Evolutionary conservation across 2,329 filamentous ascomycete species (phyloP), one percentile per base, ranked within the genome.

Genomic region (Emmonsia crescens): DNA sequence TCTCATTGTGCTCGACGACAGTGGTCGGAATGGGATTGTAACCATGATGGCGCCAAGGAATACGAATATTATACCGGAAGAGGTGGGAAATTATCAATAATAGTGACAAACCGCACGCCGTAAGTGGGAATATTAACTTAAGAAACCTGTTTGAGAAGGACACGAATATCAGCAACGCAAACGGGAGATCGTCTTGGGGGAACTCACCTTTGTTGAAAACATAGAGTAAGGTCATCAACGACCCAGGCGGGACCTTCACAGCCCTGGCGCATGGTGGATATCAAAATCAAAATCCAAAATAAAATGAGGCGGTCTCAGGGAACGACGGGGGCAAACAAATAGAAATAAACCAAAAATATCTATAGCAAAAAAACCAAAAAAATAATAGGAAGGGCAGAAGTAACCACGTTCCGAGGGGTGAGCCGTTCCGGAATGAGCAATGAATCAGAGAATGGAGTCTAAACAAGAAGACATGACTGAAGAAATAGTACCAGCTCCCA

Each of bases 101-200:
- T 66, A 92, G 73, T 6, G 94, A 97, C 31, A 88, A 68, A 65
- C 77, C 82, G 74, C 91, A 84, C 62, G 88, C 80, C 64, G 86
- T 77, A 64, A 94, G 78, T 60, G 94, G 94, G 60, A 97, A 81
- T 55, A 96, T 79, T 64, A 89, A 85, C 75, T 89, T 87, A 60
- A 96, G 83, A 74, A 89, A 92, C 74, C 89, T 93, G 72, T 63
- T 65, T 63, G 60, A 42, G 16, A 64, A 31, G 44, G n/a, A 27
- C 38, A 56, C 44, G 33, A 27, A n/a, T 24, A 38, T 55, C 31
- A 55, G 52, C n/a, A 55, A 31, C 48, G 24, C 46, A 29, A 16
- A 52, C 40, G 57, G 57, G 59, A 44, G 4, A 27, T 29, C n/a
- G 5, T 19, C 59, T 33, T 56, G 58, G 57, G 27, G 57, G 58